A percentile compares a stretch with the other conserved stretches of the same genome.
phyloP scores from a whole-genome alignment of 2,329 filamentous ascomycete genomes.

The Penicillium sp. region DNA sequence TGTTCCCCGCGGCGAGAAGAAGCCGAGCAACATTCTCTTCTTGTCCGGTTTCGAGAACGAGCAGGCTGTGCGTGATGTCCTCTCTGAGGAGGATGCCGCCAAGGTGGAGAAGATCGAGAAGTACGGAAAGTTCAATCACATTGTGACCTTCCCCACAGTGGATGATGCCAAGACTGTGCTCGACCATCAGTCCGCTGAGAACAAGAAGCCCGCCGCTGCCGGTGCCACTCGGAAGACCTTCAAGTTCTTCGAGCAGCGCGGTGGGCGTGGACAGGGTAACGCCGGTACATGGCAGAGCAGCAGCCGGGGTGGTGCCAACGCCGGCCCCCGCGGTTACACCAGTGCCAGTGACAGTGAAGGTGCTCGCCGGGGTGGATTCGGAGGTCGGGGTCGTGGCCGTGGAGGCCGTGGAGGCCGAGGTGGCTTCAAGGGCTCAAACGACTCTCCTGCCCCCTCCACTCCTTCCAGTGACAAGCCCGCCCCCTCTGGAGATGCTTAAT shows the following conservation, averaged over 20 bases:
- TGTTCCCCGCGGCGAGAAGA: conserved; percentile 59
- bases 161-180: conserved; percentile 82
- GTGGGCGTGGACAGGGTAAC: conserved; percentile 54
- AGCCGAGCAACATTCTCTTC: conserved; percentile 81
- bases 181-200: conserved; percentile 70
- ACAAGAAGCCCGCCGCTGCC: conserved; percentile 67
- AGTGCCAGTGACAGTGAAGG: conserved; percentile 78
- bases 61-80: conserved; percentile 78
- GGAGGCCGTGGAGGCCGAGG: conserved; percentile 60
- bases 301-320: conserved; percentile 65
- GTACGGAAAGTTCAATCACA: conserved; percentile 70
- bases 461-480: conserved; percentile 38
- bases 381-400: conserved; percentile 54
- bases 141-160: conserved; percentile 77
- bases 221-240: conserved; percentile 78
- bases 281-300: conserved; percentile 58
- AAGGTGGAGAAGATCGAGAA: conserved; percentile 76
- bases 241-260: conserved; percentile 76
- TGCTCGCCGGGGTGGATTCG: conserved; percentile 62
- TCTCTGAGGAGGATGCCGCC: conserved; percentile 75
- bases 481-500: conserved; percentile 35
- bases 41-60: conserved; percentile 82
- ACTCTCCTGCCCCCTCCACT: conserved; percentile 32
- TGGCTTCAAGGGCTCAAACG: conserved; percentile 51
- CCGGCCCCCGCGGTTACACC: conserved; percentile 73